phyloP scores from a whole-genome alignment of 176 grass and related monocot genomes.

The Avena eriantha region DNA sequence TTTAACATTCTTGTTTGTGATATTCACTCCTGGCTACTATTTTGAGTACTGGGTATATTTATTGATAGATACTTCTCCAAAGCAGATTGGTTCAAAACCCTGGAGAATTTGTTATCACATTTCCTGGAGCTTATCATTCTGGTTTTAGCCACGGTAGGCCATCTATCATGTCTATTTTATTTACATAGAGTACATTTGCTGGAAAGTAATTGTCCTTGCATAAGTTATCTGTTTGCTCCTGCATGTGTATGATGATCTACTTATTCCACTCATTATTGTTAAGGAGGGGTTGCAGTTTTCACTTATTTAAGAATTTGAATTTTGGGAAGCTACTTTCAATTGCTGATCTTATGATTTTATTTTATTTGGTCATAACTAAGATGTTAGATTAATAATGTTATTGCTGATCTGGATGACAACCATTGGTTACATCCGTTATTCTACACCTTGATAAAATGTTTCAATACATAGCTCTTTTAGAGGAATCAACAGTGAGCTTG shows the following conservation, averaged over 20 bases:
- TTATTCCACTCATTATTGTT: conserved; percentile 34
- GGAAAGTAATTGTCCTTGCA: conserved; percentile 24
- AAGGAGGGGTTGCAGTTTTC: conserved; percentile 27
- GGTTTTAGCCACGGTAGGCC: conserved; percentile 94
- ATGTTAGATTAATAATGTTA: background rate
- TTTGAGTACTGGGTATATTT: conserved; percentile 63
- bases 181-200: conserved; percentile 26
- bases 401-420: conserved; percentile 10
- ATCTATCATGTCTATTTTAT: conserved; percentile 48
- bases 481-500: background rate
- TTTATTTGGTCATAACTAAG: background rate
- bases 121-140: conserved; percentile 99
- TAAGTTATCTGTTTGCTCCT: conserved; percentile 45
- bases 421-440: conserved; percentile 20
- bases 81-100: conserved; percentile 99
- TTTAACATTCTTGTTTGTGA: conserved; percentile 43
- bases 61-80: conserved; percentile 62
- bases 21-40: conserved; percentile 43
- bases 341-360: conserved; percentile 16
- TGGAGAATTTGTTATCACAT: conserved; percentile 99
- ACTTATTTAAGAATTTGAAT: conserved; percentile 30
- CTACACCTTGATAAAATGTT: conserved; percentile 30
- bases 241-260: conserved; percentile 11
- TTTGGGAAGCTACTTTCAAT: conserved; percentile 2
- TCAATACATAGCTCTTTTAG: conserved; percentile 17